phyloP scores from a whole-genome alignment of 1,139 yeast species.

The Saccharomyces hybrid region DNA sequence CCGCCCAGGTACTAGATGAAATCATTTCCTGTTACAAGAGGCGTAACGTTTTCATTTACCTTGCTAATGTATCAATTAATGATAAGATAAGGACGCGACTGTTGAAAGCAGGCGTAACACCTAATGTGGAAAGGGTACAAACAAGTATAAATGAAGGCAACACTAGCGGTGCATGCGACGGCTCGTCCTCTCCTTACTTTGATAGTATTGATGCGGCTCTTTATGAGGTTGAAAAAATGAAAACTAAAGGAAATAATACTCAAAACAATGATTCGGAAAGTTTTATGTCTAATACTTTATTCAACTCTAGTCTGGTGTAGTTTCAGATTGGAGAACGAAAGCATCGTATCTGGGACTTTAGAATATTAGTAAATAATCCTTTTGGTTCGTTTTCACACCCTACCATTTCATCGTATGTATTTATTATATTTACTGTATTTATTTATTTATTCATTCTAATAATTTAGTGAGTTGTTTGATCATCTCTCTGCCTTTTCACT shows the following conservation, averaged over 20 bases:
- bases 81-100: slow-evolving; percentile 34
- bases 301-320: slow-evolving; percentile 4
- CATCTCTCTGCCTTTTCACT: not conserved
- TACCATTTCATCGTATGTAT: too few relatives aligned
- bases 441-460: not conserved
- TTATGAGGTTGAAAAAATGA: slow-evolving; percentile 8
- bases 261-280: not conserved
- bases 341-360: not conserved
- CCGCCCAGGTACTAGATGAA: slow-evolving; percentile 64
- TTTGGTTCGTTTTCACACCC: too few relatives aligned
- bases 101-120: slow-evolving; percentile 28
- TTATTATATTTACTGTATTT: not conserved
- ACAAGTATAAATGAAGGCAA: not conserved
- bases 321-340: not conserved
- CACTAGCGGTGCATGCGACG: not conserved
- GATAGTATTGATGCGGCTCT: slow-evolving; percentile 17
- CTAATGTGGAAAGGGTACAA: slow-evolving; percentile 16
- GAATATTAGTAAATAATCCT: too few relatives aligned
- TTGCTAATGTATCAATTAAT: slow-evolving; percentile 54
- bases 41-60: slow-evolving; percentile 53
- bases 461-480: not conserved
- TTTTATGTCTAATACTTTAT: slow-evolving; percentile 2
- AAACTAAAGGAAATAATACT: not conserved
- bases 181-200: slow-evolving; percentile 13
- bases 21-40: slow-evolving; percentile 48